These are phyloP conservation scores for Dactylonectria estremocensis DNA, from an alignment of 2,329 filamentous ascomycete genomes.

Conservation along the genomic window DNA sequence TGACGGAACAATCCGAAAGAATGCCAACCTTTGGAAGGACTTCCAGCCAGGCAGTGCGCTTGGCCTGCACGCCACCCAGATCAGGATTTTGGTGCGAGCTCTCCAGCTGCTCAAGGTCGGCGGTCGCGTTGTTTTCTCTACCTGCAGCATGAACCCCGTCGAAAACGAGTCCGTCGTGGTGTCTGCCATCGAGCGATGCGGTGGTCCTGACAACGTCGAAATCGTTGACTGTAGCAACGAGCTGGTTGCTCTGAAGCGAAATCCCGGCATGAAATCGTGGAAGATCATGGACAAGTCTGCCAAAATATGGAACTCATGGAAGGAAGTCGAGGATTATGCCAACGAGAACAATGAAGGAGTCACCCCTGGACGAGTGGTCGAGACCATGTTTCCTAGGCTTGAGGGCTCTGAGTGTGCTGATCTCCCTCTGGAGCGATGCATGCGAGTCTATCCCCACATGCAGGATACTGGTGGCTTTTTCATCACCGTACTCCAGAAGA, in stretches of 20 bases:
- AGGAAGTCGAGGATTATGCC: conserved; percentile 81
- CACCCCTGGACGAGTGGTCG: conserved; percentile 77
- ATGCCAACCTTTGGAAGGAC: conserved; percentile 93
- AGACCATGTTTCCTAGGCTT: conserved; percentile 86
- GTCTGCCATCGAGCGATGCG: conserved; percentile 90
- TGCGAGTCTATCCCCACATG: conserved; percentile 94
- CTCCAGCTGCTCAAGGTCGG: conserved; percentile 97
- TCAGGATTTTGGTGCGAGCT: conserved; percentile 90
- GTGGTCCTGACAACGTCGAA: conserved; percentile 84
- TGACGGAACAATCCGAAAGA: conserved; percentile 95
- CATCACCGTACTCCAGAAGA: conserved; percentile 95
- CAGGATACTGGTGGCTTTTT: conserved; percentile 99
- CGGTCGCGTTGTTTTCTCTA: conserved; percentile 96
- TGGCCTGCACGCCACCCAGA: conserved; percentile 88
- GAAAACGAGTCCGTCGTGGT: conserved; percentile 96
- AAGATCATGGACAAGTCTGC: conserved; percentile 91
- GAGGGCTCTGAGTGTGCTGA: conserved; percentile 67
- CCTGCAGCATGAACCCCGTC: conserved; percentile 98
- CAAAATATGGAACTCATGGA: conserved; percentile 85
- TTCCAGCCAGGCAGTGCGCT: conserved; percentile 92
- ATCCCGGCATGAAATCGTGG: conserved; percentile 85
- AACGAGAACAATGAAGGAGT: conserved; percentile 69
- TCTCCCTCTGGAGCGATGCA: conserved; percentile 89
- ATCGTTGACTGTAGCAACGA: conserved; percentile 87
- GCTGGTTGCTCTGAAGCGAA: conserved; percentile 83